Evolutionary conservation across 257 asterid genomes (phyloP).

Genomic region (Solanum microdontum): DNA sequence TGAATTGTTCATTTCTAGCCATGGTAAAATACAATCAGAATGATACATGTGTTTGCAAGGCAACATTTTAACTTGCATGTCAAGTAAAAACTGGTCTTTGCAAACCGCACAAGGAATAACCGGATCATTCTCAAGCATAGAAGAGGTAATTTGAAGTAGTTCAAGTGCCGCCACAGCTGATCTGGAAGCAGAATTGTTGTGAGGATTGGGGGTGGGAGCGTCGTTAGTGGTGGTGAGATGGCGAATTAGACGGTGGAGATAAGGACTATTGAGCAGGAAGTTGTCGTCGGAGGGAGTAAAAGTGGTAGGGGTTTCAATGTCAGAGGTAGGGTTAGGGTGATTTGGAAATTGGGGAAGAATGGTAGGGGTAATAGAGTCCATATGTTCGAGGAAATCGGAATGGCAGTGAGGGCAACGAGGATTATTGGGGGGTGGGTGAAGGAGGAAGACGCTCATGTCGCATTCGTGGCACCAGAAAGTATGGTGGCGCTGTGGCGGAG

Average conservation of each 20-base stretch:
- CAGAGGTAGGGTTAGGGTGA: slow-evolving; percentile 1
- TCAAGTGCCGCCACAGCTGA: slow-evolving; percentile 45
- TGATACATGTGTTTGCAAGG: slow-evolving; percentile 74
- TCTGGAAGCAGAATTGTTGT: slow-evolving; percentile 48
- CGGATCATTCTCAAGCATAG: slow-evolving; percentile 40
- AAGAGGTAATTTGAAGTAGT: slow-evolving; percentile 23
- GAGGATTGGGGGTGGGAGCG: slow-evolving; percentile 14
- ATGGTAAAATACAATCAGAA: slow-evolving; percentile 67
- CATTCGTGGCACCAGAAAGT: slow-evolving; percentile 90
- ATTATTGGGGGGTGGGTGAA: slow-evolving; percentile 30
- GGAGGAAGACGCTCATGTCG: slow-evolving; percentile 78
- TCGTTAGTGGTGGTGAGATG: slow-evolving; percentile 45
- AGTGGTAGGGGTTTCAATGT: slow-evolving; percentile 8
- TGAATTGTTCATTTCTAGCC: slow-evolving; percentile 75
- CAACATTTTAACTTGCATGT: slow-evolving; percentile 42
- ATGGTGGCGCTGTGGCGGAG: slow-evolving; percentile 45
- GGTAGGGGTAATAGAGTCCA: slow-evolving; percentile 37
- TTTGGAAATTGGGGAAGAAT: slow-evolving; percentile 13
- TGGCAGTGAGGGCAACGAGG: slow-evolving; percentile 87
- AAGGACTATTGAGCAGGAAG: slow-evolving; percentile 64
- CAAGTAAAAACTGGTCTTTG: slow-evolving; percentile 49
- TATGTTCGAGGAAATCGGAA: slow-evolving; percentile 61
- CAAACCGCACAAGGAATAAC: slow-evolving; percentile 58
- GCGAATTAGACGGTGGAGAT: slow-evolving; percentile 63
- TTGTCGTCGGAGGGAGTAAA: slow-evolving; percentile 50